Evolutionary conservation across 352 stramenopile species (phyloP).

Genomic region (Stramenopiles sp.): DNA sequence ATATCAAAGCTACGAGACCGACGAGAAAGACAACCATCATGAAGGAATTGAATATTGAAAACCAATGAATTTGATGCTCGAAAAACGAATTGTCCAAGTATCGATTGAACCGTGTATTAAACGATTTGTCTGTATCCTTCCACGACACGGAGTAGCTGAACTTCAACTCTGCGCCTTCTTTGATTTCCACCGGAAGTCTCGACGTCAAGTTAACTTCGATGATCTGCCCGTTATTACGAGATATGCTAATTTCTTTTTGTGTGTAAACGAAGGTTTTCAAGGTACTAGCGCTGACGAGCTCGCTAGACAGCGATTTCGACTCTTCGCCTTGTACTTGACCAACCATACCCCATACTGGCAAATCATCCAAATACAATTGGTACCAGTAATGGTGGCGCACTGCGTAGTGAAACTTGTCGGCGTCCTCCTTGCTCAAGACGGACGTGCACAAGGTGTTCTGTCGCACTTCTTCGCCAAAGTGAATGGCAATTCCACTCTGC

Average conservation of each 20-base stretch:
- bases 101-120: slow-evolving; percentile 83
- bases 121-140: slow-evolving; percentile 63
- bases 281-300: slow-evolving; percentile 27
- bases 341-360: slow-evolving; percentile 94
- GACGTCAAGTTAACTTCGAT: slow-evolving; percentile 94
- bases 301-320: slow-evolving; percentile 50
- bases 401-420: slow-evolving; percentile 72
- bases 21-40: slow-evolving; percentile 93
- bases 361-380: slow-evolving; percentile 93
- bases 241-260: slow-evolving; percentile 83
- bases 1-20: slow-evolving; percentile 73
- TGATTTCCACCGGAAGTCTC: slow-evolving; percentile 44
- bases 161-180: slow-evolving; percentile 40
- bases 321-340: slow-evolving; percentile 78
- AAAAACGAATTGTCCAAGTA: slow-evolving; percentile 98
- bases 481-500: slow-evolving; percentile 60
- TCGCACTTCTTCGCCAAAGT: slow-evolving; percentile 52
- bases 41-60: slow-evolving; percentile 90
- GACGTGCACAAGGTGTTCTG: slow-evolving; percentile 71
- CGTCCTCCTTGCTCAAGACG: slow-evolving; percentile 40
- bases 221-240: slow-evolving; percentile 85
- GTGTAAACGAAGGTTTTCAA: slow-evolving; percentile 60
- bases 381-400: slow-evolving; percentile 98
- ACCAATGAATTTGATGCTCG: slow-evolving; percentile 97
- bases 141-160: slow-evolving; percentile 86